A percentile compares a stretch with the other conserved stretches of the same genome.
Evolutionary conservation across 176 grass and related monocot genomes (phyloP).

Genomic region (Coix lacrymajobi): DNA sequence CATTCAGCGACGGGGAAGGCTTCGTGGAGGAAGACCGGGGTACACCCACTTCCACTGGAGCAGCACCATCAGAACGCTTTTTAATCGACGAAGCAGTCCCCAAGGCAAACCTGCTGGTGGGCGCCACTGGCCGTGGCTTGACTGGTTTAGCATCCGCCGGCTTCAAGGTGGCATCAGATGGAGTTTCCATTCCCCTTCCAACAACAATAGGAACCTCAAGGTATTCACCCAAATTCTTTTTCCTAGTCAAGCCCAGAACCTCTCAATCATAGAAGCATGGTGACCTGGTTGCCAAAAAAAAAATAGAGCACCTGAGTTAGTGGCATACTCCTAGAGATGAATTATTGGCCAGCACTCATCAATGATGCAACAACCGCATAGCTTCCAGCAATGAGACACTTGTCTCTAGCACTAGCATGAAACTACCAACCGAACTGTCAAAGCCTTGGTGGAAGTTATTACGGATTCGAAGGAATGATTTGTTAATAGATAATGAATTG

Average conservation of each 20-base stretch:
- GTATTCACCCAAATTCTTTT: not conserved
- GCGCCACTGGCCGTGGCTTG: conserved; percentile 18
- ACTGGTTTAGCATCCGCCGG: conserved; percentile 9
- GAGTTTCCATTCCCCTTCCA: conserved; percentile 38
- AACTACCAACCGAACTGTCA: conserved; percentile 10
- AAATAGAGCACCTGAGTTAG: not conserved
- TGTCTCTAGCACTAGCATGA: not conserved
- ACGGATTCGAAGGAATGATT: not conserved
- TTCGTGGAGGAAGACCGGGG: conserved; percentile 30
- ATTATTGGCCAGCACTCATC: not conserved
- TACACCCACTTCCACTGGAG: not conserved
- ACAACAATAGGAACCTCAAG: not conserved
- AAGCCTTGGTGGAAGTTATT: conserved; percentile 21
- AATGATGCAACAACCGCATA: conserved; percentile 12
- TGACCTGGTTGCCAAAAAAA: conserved; percentile 14
- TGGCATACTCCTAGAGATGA: not conserved
- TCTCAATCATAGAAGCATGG: not conserved
- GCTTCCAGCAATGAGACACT: not conserved
- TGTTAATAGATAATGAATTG: too few relatives aligned
- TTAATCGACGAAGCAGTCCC: conserved; percentile 36
- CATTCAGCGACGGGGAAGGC: conserved; percentile 8
- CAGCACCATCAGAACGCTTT: conserved; percentile 15
- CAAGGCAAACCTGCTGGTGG: conserved; percentile 15
- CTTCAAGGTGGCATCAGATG: conserved; percentile 13
- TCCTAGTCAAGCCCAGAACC: conserved; percentile 5